These are phyloP conservation scores for Fusarium dimerum DNA, from an alignment of 2,329 filamentous ascomycete genomes.

Conservation along the genomic window DNA sequence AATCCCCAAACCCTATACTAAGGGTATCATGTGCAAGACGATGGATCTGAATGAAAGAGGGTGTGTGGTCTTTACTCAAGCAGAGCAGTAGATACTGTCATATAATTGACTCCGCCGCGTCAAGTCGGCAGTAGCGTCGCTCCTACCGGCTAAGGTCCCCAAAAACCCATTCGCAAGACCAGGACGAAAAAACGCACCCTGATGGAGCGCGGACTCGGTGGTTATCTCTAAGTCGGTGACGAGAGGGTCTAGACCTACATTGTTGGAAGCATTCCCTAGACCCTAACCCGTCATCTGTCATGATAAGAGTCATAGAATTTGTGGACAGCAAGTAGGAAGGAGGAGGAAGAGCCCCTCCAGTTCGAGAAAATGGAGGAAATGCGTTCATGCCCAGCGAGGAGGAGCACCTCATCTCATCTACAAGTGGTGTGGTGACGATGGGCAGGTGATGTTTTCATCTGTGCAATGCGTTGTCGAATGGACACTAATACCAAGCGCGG, in stretches of 20 bases:
- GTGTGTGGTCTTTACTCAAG: too few relatives aligned
- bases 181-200: conserved; percentile 16
- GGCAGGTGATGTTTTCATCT: conserved; percentile 20
- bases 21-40: too few relatives aligned
- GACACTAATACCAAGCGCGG: conserved; percentile 11
- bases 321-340: too few relatives aligned
- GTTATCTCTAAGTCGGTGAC: conserved; percentile 25
- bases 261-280: conserved; percentile 10
- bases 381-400: conserved; percentile 30
- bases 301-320: conserved; percentile 22
- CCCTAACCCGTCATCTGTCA: conserved; percentile 3
- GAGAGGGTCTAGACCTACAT: conserved; percentile 9
- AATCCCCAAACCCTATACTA: too few relatives aligned
- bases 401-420: background rate
- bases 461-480: conserved; percentile 20
- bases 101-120: background rate
- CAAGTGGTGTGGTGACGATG: conserved; percentile 11
- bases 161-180: conserved; percentile 7
- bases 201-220: conserved; percentile 19
- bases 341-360: conserved; percentile 21
- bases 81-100: background rate
- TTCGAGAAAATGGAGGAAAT: conserved; percentile 20
- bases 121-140: background rate
- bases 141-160: conserved; percentile 7
- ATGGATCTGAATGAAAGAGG: too few relatives aligned